These are phyloP conservation scores for Neonectria sp. DNA, from an alignment of 2,329 filamentous ascomycete genomes.

Conservation along the genomic window DNA sequence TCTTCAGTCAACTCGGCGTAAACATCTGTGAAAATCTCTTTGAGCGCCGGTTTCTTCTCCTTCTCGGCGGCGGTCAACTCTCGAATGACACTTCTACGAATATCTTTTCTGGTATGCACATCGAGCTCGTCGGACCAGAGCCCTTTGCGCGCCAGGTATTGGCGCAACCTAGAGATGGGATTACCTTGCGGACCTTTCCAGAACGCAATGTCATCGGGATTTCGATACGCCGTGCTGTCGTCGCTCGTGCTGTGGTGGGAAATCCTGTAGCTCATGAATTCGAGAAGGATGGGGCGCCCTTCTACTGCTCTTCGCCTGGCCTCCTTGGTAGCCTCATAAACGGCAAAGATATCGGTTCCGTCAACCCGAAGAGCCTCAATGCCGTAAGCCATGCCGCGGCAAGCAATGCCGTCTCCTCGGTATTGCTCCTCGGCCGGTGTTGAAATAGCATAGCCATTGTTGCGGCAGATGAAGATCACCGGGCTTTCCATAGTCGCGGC, in stretches of 20 bases:
- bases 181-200: conserved; percentile 13
- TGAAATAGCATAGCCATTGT: conserved; percentile 89
- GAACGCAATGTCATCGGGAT: neutral
- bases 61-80: too few relatives aligned
- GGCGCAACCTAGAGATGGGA: too few relatives aligned
- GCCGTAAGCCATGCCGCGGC: conserved; percentile 83
- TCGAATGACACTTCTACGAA: too few relatives aligned
- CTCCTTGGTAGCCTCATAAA: conserved; percentile 79
- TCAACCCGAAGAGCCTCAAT: conserved; percentile 89
- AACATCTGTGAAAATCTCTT: too few relatives aligned
- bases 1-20: too few relatives aligned
- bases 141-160: too few relatives aligned
- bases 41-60: too few relatives aligned
- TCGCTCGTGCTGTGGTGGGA: conserved; percentile 36
- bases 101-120: too few relatives aligned
- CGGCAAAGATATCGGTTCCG: conserved; percentile 88
- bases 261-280: conserved; percentile 34
- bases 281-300: conserved; percentile 27
- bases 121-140: too few relatives aligned
- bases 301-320: conserved; percentile 68
- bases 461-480: conserved; percentile 86
- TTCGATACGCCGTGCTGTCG: conserved; percentile 31
- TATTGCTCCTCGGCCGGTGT: conserved; percentile 89
- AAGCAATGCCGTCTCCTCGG: conserved; percentile 86
- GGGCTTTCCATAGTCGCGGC: conserved; percentile 85